These are phyloP conservation scores for Aspergillus pseudoglaucus DNA, from an alignment of 2,329 filamentous ascomycete genomes.

Conservation along the genomic window DNA sequence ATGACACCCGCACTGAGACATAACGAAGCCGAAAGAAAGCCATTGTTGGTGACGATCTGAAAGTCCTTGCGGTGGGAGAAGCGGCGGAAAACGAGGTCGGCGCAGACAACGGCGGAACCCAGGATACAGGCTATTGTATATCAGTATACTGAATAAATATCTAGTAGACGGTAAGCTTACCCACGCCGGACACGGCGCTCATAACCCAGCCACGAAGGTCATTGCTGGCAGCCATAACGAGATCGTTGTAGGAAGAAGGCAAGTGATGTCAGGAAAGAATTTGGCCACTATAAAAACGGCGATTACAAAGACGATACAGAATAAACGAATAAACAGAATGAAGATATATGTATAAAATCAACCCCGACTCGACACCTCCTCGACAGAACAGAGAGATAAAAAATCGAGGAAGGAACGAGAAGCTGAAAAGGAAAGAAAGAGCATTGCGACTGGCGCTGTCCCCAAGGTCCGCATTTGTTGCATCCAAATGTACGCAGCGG, in stretches of 20 bases:
- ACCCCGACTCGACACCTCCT: neutral
- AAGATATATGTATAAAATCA: neutral
- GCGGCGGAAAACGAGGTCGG: slow-evolving; percentile 69
- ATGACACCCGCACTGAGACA: slow-evolving; percentile 95
- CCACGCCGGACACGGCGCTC: slow-evolving; percentile 72
- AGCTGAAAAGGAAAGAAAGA: neutral
- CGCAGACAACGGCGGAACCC: slow-evolving; percentile 77
- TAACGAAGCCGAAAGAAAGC: slow-evolving; percentile 78
- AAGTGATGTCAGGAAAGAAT: neutral
- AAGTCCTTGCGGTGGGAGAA: slow-evolving; percentile 72
- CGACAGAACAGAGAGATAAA: neutral
- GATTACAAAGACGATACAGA: slow-evolving; percentile 7
- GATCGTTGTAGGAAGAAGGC: neutral
- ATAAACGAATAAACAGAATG: neutral
- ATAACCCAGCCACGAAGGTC: slow-evolving; percentile 93
- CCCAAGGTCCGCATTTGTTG: slow-evolving; percentile 15
- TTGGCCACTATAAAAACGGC: neutral
- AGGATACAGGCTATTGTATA: slow-evolving; percentile 49
- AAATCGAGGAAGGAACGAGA: neutral
- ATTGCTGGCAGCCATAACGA: slow-evolving; percentile 50
- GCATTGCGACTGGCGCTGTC: neutral
- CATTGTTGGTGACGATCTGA: slow-evolving; percentile 80
- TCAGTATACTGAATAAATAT: neutral
- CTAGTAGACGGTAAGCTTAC: slow-evolving; percentile 32
- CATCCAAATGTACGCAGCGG: no score